Base-by-base conservation (phyloP, 1,139 yeast species). In the Debaryomyces robertsiae region DNA sequence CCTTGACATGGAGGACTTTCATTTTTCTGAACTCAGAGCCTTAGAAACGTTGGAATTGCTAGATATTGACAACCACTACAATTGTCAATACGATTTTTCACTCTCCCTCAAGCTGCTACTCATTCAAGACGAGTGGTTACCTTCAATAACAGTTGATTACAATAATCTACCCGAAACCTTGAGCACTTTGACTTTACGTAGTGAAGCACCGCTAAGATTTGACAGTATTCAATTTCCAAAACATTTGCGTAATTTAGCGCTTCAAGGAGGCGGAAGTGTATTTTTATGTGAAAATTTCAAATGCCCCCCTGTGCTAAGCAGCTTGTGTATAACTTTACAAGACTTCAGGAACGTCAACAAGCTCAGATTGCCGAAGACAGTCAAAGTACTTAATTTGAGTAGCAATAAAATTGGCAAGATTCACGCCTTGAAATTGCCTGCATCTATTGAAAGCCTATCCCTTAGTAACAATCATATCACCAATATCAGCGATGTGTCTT, bases 221-320 rank as follows among this genome's bases (percentile, higher is more conserved):
- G 29, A 31, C 13, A 13, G 5, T 18, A 37, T 31, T 4, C n/a
- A 17, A 5, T 37, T 24, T 14, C 40, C 40, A 10, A 30, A 4
- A 13, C 30, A 14, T 9, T 31, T 37, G 24, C 14, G 24, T 4
- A n/a, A 30, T 10, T 31, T 37, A 22, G n/a, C 25, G 1, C 22
- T 37, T 6, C 30, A 25, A 23, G 40, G 40, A 4, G 40, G 40
- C 16, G 27, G 30, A 13, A 31, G 36, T 10, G 17, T 16, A 3
- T 37, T 37, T 25, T 23, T 30, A 9, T 37, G 40, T 32, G 35
- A 30, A 15, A 30, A 37, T 4, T 30, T 37, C 30, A 25, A 17
- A 37, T 37, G 40, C 18, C 40, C 40, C 5, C 36, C 31, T 2
- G 13, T 10, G 5, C 31, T 37, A 15, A 14, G 17, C 9, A 27